phyloP scores from a whole-genome alignment of 306 rosid genomes.

The Mimosa pudica region DNA sequence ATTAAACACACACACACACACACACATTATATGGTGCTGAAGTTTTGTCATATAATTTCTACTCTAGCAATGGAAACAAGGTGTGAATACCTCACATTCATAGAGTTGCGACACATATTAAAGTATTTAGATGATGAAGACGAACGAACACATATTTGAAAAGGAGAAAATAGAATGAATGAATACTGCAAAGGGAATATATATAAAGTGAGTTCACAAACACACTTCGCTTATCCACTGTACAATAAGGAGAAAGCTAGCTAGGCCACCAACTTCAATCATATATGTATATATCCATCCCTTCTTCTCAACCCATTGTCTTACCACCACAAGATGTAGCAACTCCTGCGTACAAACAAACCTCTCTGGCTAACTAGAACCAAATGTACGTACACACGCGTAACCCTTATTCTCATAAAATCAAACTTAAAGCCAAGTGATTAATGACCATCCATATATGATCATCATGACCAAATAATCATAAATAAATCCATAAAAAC shows the following conservation, averaged over 20 bases:
- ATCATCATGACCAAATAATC: no score
- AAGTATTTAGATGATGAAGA: background rate
- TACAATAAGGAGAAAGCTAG: background rate
- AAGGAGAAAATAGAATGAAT: conserved; percentile 13
- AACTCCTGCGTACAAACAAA: background rate
- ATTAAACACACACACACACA: background rate
- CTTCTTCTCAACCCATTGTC: conserved; percentile 1
- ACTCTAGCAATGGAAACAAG: background rate
- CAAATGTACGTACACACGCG: background rate
- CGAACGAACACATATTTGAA: background rate
- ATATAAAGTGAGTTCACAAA: conserved; percentile 25
- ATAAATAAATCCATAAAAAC: conserved; percentile 15
- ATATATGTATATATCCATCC: background rate
- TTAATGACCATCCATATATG: background rate
- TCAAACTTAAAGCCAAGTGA: conserved; percentile 36
- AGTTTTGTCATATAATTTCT: background rate
- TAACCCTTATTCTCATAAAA: background rate
- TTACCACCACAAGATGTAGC: background rate
- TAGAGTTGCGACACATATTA: background rate
- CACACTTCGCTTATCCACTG: background rate
- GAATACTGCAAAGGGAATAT: background rate
- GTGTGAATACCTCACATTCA: background rate
- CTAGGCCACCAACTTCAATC: background rate
- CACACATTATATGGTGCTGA: background rate
- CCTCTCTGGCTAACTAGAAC: background rate